Base-by-base conservation (phyloP, 345 rosid genomes). In the Populus deltoides region DNA sequence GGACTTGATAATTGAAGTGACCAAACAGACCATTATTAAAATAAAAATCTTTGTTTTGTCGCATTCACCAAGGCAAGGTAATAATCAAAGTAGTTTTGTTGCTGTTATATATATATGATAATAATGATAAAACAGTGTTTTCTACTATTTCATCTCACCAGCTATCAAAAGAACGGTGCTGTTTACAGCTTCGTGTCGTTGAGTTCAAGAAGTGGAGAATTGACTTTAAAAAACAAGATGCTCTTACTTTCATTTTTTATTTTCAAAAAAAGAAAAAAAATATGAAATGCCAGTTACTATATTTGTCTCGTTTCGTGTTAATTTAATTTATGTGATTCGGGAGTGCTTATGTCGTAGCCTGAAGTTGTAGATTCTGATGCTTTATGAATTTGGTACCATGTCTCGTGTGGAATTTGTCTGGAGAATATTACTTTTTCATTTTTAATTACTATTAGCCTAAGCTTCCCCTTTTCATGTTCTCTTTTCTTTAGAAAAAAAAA, bases 311-410 rank as follows among this genome's bases (percentile, higher is more conserved):
- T 74, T 80, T 36, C 27, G 13, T 39, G 45, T 82, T 16, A 17
- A 20, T 39, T 51, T 75, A 80, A 63, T 68, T 76, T 74, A 83
- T 82, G 71, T 79, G 62, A 78, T 79, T 77, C 79, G 49, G 72
- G 63, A 70, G 75, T 78, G 85, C 80, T 80, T 65, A 71, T 45
- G 66, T 53, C 80, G 83, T 80, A 77, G 41, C 67, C 80, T 61
- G 33, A 75, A 53, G 82, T 13, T 74, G 3, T 33, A 78, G 86
- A 88, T 91, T 89, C 93, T 84, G 90, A 90, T 90, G 89, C 89
- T 77, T 80, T 47, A 27, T 66, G 78, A 78, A 79, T 77, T 69
- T 77, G 83, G 82, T 74, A 27, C 85, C 41, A 78, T 83, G 80
- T 87, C 89, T 83, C 74, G 79, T 43, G 72, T 80, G 84, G 79